Base-by-base conservation (phyloP, 1,284 basidiomycete species). In the Leucoagaricus sp. region DNA sequence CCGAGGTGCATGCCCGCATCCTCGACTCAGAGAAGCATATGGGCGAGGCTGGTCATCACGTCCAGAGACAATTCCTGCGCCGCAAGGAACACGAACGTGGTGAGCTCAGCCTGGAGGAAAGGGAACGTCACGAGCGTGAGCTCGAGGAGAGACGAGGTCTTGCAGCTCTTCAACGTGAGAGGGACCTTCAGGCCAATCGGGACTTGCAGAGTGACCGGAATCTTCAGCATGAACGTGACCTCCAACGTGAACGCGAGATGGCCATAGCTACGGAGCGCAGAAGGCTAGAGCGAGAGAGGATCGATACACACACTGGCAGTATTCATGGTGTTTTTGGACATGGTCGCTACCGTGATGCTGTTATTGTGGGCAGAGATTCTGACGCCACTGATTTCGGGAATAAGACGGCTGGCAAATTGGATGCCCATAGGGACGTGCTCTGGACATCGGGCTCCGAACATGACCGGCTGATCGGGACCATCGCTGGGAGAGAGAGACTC, bases 241-340 rank as follows among this genome's bases (percentile, higher is more conserved):
- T 46, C 9, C 46, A 55, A n/a, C 46, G 25, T 3, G 42, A 36
- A 4, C 48, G 48, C 15, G 41, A 50, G 13, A 23, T 19, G 17
- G 42, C 42, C n/a, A 23, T 50, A n/a, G 33, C 25, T 8, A 19
- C 41, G 3, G 54, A 55, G 21, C 49, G 48, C 9, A 28, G 49
- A 23, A 21, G 31, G 12, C 13, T 36, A 19, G 8, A 4, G 10
- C 8, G 29, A 4, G 41, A 49, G 26, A 49, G 23, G 21, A 29
- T 49, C 12, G 54, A 49, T 23, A 42, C 47, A 3, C 25, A 15
- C 19, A 28, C 0, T 4, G 47, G 54, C 5, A 44, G 54, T 31
- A 25, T 56, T 44, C 54, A 34, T 29, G 52, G 52, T 6, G 10
- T 53, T 17, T 49, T 41, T 29, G 54, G 54, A 7, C 54, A 25